Base-by-base conservation (phyloP, 2,329 filamentous ascomycete species). In the Sphaerulina vaccinii region DNA sequence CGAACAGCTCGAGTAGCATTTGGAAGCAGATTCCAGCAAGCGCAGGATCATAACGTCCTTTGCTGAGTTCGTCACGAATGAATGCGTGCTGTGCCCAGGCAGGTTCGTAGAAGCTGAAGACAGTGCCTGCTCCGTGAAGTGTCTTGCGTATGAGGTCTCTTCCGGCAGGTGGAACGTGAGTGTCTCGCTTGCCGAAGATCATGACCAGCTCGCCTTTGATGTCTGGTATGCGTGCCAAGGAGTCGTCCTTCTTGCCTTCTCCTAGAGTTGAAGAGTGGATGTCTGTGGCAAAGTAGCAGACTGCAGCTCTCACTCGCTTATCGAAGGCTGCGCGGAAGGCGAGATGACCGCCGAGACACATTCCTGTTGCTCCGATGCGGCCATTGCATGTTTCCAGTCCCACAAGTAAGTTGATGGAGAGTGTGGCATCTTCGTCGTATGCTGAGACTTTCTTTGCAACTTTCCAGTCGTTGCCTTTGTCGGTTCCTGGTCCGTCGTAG, bases 11-110 rank as follows among this genome's bases (percentile, higher is more conserved):
- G 13, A 93, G 76, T 63, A 96, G 72, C 70, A 96, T 86, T 76
- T 95, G 88, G 67, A 95, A 96, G 74, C 91, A 96, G 29, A 92
- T 81, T 67, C 90, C 92, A 3, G 85, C 84, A 51, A 96, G 79
- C 16, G 88, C 89, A 1, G 91, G 88, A 68, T 96, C 91, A 66
- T 96, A 96, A 21, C 91, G 80, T n/a, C 90, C 91, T 73, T 96
- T 96, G 70, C 87, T 62, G 53, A 93, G 76, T 75, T 96, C 91
- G 65, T 96, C 91, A 15, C 91, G 80, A 68, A 96, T 95, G 68
- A 96, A 96, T 4, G 91, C 91, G 74, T 95, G 91, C 71, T 96
- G 91, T 3, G 91, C 90, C 83, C 89, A 92, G n/a, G 89, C 88
- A 59, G 88, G 84, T 73, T 96, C 91, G 72, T 93, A 90, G 69